Evolutionary conservation across 1,284 basidiomycete genomes (phyloP).

Genomic region (Tilletia setariae): DNA sequence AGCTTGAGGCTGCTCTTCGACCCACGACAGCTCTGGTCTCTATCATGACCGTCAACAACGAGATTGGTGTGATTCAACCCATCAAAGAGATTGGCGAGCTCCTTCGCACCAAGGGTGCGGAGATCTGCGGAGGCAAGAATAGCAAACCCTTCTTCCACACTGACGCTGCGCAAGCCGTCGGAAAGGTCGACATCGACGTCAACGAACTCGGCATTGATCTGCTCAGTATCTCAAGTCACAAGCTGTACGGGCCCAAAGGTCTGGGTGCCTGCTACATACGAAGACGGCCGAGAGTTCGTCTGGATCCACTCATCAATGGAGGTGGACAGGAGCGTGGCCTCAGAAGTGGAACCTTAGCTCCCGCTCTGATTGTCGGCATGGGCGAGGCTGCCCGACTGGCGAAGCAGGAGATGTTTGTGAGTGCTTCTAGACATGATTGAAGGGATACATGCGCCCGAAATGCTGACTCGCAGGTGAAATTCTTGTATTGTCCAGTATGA

Average conservation of each 20-base stretch:
- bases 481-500: slow-evolving; percentile 62
- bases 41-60: slow-evolving; percentile 99
- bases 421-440: slow-evolving; percentile 54
- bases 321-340: slow-evolving; percentile 97
- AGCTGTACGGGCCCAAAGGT: slow-evolving; percentile 97
- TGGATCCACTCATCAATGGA: slow-evolving; percentile 92
- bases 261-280: slow-evolving; percentile 92
- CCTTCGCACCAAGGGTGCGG: slow-evolving; percentile 59
- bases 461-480: background rate
- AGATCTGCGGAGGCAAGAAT: slow-evolving; percentile 65
- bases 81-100: slow-evolving; percentile 90
- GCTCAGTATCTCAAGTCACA: slow-evolving; percentile 95
- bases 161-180: slow-evolving; percentile 92
- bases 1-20: slow-evolving; percentile 76
- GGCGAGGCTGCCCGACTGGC: slow-evolving; percentile 94
- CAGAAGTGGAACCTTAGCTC: slow-evolving; percentile 86
- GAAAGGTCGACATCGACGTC: slow-evolving; percentile 67
- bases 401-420: slow-evolving; percentile 83
- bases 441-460: background rate
- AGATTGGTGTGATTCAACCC: slow-evolving; percentile 97
- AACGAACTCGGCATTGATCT: slow-evolving; percentile 94
- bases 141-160: slow-evolving; percentile 82
- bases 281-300: slow-evolving; percentile 81
- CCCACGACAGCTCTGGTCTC: slow-evolving; percentile 81
- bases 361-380: slow-evolving; percentile 84